Conservation (phyloP, 331 rosid species). For the Pyrus hybrid region DNA sequence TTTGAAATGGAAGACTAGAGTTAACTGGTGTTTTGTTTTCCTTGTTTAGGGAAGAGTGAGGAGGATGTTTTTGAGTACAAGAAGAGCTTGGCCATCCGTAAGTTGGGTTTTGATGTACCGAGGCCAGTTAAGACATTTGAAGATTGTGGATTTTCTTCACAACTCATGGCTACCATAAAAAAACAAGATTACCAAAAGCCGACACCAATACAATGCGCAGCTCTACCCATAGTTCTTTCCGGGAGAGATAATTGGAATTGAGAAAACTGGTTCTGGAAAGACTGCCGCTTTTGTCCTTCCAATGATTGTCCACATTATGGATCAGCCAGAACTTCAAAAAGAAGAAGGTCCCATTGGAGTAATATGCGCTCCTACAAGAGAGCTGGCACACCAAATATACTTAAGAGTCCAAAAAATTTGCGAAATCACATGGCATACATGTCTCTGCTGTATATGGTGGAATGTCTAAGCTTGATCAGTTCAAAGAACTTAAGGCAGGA, state of each 20-base stretch:
- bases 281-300: slow-evolving; percentile 99
- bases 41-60: slow-evolving; percentile 69
- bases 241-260: slow-evolving; percentile 93
- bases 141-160: slow-evolving; percentile 67
- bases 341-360: slow-evolving; percentile 98
- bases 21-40: neutral
- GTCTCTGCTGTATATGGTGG: slow-evolving; percentile 96
- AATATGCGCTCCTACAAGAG: slow-evolving; percentile 96
- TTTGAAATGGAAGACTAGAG: neutral
- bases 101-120: slow-evolving; percentile 86
- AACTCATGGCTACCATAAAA: slow-evolving; percentile 74
- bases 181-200: slow-evolving; percentile 93
- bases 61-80: slow-evolving; percentile 67
- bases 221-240: slow-evolving; percentile 79
- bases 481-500: slow-evolving; percentile 96
- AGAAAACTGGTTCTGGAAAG: slow-evolving; percentile 97
- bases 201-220: slow-evolving; percentile 88
- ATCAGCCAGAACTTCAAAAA: slow-evolving; percentile 95
- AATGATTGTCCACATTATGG: slow-evolving; percentile 92
- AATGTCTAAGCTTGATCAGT: slow-evolving; percentile 94
- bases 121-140: slow-evolving; percentile 80
- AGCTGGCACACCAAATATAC: slow-evolving; percentile 87
- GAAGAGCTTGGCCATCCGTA: slow-evolving; percentile 85
- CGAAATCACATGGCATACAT: slow-evolving; percentile 68
- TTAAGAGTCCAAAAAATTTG: slow-evolving; percentile 80